Percentiles rank a stretch among this genome's conserved stretches.
These are phyloP conservation scores for Davidsoniella eucalypti DNA, from an alignment of 2,329 filamentous ascomycete species.

Conservation along the genomic window DNA sequence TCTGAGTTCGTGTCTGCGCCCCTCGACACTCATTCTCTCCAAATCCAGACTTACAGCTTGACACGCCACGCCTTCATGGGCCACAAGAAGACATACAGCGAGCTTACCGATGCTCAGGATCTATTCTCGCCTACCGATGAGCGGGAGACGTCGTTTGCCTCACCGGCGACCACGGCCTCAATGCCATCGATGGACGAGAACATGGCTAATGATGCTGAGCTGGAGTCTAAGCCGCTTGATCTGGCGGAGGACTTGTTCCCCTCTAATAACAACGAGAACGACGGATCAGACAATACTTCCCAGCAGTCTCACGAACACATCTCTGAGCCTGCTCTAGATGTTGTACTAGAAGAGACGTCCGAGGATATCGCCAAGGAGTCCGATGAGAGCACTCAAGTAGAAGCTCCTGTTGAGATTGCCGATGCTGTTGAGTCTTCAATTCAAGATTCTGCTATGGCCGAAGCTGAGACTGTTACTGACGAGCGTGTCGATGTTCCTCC, in stretches of 20 bases:
- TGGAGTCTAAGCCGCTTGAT: constrained; percentile 9
- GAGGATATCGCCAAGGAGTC: not conserved
- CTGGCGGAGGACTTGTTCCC: not conserved
- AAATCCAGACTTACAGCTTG: constrained; percentile 2
- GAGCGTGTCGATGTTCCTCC: not conserved
- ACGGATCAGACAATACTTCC: not conserved
- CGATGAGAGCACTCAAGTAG: not conserved
- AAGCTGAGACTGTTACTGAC: not conserved
- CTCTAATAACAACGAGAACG: not conserved
- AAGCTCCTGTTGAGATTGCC: not conserved
- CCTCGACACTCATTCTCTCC: not conserved
- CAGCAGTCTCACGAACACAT: not conserved
- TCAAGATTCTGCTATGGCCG: not conserved
- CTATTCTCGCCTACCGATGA: constrained; percentile 9
- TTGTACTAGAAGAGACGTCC: not conserved
- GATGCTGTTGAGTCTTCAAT: not conserved
- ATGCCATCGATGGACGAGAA: not conserved
- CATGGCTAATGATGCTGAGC: not conserved
- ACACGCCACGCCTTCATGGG: constrained; percentile 1
- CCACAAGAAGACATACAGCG: constrained; percentile 11
- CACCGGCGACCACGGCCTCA: constrained; percentile 11
- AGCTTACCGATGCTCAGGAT: constrained; percentile 3
- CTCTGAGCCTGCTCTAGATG: not conserved
- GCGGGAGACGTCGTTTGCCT: constrained; percentile 12
- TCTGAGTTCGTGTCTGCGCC: not conserved